Percentiles rank a stretch among this genome's conserved stretches.
Conservation (phyloP, 2,329 filamentous ascomycete species). For the Venturia aucupariae region DNA sequence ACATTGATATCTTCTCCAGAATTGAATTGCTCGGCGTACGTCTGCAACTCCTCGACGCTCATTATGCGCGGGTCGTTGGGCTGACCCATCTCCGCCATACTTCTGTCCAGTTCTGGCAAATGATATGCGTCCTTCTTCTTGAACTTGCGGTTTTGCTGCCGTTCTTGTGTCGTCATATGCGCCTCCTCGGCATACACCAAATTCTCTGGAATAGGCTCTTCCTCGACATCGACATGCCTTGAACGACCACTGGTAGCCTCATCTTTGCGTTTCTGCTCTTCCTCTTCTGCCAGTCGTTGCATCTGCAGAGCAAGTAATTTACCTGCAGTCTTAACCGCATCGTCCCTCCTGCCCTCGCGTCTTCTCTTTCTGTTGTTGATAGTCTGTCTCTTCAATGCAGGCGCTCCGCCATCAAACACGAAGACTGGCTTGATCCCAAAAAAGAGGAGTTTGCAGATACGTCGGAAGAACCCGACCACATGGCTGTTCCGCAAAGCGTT, state of each 20-base stretch:
- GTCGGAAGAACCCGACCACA: constrained; percentile 93
- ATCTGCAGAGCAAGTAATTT: constrained; percentile 91
- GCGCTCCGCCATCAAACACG: constrained; percentile 94
- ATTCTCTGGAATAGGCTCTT: constrained; percentile 60
- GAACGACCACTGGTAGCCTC: constrained; percentile 25
- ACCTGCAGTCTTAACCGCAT: constrained; percentile 84
- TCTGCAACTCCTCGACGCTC: constrained; percentile 87
- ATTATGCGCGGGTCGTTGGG: constrained; percentile 92
- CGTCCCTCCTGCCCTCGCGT: constrained; percentile 80
- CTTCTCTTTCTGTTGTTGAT: constrained; percentile 69
- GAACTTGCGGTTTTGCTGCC: constrained; percentile 63
- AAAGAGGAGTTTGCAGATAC: constrained; percentile 95
- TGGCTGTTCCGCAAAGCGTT: constrained; percentile 94
- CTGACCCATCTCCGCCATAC: constrained; percentile 76
- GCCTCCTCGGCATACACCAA: constrained; percentile 89
- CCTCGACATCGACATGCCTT: constrained; percentile 39
- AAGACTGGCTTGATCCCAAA: constrained; percentile 95
- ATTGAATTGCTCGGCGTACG: constrained; percentile 88
- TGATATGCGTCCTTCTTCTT: constrained; percentile 92
- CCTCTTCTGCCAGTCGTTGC: constrained; percentile 81
- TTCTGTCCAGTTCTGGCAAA: constrained; percentile 71
- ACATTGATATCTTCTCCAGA: constrained; percentile 75
- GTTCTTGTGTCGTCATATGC: constrained; percentile 69
- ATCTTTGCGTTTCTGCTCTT: constrained; percentile 56
- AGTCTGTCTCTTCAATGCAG: constrained; percentile 81